Percentiles rank a stretch among this genome's conserved stretches.
Evolutionary conservation across 176 grass and related monocot species (phyloP).

Genomic region (Oryza meyeriana): DNA sequence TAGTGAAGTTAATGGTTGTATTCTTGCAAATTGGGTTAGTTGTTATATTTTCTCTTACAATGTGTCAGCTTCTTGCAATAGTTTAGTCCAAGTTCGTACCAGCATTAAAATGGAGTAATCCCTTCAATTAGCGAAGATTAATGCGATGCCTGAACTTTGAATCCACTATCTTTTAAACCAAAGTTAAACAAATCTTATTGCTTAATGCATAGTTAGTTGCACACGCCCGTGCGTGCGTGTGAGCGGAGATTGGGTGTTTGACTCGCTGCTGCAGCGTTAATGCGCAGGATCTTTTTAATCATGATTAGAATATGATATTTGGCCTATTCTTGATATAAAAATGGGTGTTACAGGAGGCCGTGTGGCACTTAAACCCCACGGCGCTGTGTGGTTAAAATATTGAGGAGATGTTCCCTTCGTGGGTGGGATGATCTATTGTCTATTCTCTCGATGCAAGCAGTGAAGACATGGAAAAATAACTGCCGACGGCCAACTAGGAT

Average conservation of each 20-base stretch:
- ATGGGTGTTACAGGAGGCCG: neutral
- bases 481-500: neutral
- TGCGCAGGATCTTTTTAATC: conserved; percentile 35
- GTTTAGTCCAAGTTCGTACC: conserved; percentile 37
- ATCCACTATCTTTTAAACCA: conserved; percentile 43
- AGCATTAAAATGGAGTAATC: conserved; percentile 36
- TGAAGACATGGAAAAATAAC: conserved; percentile 23
- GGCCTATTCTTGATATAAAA: conserved; percentile 25
- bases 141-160: conserved; percentile 49
- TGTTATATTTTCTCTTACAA: conserved; percentile 34
- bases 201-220: conserved; percentile 40
- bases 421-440: conserved; percentile 39
- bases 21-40: conserved; percentile 25
- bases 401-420: conserved; percentile 49
- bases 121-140: conserved; percentile 23
- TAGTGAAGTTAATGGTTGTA: conserved; percentile 23
- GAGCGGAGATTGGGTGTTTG: conserved; percentile 30
- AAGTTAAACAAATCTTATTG: conserved; percentile 29
- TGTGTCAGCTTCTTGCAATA: conserved; percentile 34
- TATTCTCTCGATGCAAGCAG: conserved; percentile 31
- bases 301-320: conserved; percentile 34
- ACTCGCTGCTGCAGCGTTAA: conserved; percentile 38
- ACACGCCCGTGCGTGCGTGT: conserved; percentile 47
- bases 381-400: conserved; percentile 35
- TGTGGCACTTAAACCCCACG: conserved; percentile 23